Conservation (phyloP, 2,329 filamentous ascomycete genomes). For the Setomelanomma holmii region DNA sequence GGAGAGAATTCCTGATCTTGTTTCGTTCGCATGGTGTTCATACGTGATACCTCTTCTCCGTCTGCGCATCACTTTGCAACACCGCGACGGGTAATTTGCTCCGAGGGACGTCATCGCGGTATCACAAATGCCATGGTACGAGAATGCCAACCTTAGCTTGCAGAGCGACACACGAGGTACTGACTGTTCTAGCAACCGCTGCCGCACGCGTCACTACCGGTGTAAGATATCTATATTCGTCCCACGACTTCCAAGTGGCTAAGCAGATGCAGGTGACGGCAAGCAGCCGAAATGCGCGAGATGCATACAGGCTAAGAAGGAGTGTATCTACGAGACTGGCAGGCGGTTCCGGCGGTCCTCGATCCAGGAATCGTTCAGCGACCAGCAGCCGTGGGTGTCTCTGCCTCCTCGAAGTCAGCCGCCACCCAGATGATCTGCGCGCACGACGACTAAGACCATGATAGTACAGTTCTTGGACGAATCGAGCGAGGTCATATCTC, state of each 20-base stretch:
- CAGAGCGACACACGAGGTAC: too few relatives aligned
- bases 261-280: conserved; percentile 39
- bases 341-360: conserved; percentile 46
- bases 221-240: conserved; percentile 26
- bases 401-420: conserved; percentile 42
- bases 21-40: conserved; percentile 3
- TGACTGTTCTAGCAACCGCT: conserved; percentile 40
- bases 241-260: conserved; percentile 10
- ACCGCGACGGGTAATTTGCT: conserved; percentile 28
- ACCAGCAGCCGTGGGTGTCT: conserved; percentile 44
- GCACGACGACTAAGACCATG: conserved; percentile 14
- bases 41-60: conserved; percentile 1
- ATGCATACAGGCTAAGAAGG: conserved; percentile 41
- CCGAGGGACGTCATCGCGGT: conserved; percentile 21
- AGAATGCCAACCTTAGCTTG: too few relatives aligned
- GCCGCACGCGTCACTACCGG: conserved; percentile 48
- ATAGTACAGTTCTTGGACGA: conserved; percentile 48
- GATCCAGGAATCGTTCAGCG: conserved; percentile 40
- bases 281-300: conserved; percentile 43
- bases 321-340: conserved; percentile 45
- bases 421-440: not conserved
- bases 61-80: conserved; percentile 1
- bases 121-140: conserved; percentile 46
- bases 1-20: conserved; percentile 20
- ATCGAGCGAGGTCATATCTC: conserved; percentile 41